Base-by-base conservation (phyloP, 2,329 filamentous ascomycete genomes). In the Fusarium brachygibbosum region DNA sequence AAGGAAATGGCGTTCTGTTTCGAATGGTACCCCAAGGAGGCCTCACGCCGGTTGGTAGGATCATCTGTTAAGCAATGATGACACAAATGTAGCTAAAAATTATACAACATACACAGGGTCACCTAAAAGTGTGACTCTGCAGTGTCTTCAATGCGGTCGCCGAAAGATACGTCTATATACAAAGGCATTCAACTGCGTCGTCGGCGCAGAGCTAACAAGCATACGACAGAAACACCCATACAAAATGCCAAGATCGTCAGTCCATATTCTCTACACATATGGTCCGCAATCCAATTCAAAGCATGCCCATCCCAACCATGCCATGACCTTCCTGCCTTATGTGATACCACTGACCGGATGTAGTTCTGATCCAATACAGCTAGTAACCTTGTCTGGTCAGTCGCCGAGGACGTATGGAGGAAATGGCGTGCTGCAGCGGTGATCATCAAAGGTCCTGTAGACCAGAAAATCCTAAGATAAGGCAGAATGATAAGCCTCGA, bases 381-480 rank as follows among this genome's bases (percentile, higher is more conserved):
- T 41, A 32, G 14, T 19, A 13, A 11, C 9, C n/a, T 42, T 31
- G 16, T 58, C 37, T 40, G 37, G 21, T 40, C 37, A 40, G 37
- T 9, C 12, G 37, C 12, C 7, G 19, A 40, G 12, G 12, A 42
- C 14, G 41, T 41, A 37, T 46, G 50, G 1, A 28, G 1, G 7
- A 51, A 35, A 23, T 35, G 29, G 7, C 50, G 54, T 3, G 50
- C 34, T 3, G 37, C 54, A 1, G 54, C 40, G 1, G 54, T 58
- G 37, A 58, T 38, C 54, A 58, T 58, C 54, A 58, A 41, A 25
- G 54, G 54, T 9, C 54, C 54, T 8, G 54, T 58, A 5, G 54
- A 58, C 54, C 54, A 58, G 6, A 58, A 58, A 2, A 44, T 46
- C 1, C 34, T 45, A 14, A 58, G 35, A 34, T 58, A 58, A 9